Evolutionary conservation across 2,329 filamentous ascomycete genomes (phyloP).

Genomic region (Aspergillus fructus): DNA sequence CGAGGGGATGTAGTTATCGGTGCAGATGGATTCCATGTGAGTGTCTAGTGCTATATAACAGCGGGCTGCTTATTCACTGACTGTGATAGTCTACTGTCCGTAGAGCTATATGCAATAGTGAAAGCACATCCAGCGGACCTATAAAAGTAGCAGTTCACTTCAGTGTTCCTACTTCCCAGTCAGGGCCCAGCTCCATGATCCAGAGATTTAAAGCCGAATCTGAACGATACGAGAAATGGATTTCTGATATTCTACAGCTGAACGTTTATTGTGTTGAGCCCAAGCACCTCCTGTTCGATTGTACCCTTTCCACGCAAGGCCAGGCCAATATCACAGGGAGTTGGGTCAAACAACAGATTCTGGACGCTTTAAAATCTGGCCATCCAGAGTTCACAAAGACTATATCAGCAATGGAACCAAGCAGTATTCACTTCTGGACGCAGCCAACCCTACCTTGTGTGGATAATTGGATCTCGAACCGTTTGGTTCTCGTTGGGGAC

Average conservation of each 20-base stretch:
- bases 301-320: not conserved
- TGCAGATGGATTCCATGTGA: not conserved
- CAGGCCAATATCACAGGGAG: not conserved
- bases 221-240: not conserved
- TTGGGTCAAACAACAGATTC: not conserved
- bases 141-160: not conserved
- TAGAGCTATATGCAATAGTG: not conserved
- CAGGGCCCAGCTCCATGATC: too few species aligned
- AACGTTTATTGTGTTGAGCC: not conserved
- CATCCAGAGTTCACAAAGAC: not conserved
- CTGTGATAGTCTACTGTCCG: not conserved
- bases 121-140: not conserved
- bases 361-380: not conserved
- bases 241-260: not conserved
- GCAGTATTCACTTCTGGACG: not conserved
- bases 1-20: slow-evolving; percentile 3
- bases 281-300: not conserved
- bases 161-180: not conserved
- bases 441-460: not conserved
- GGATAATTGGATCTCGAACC: not conserved
- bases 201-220: not conserved
- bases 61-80: too few species aligned
- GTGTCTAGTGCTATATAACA: too few species aligned
- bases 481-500: not conserved
- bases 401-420: not conserved